Percentiles rank a stretch among this genome's conserved stretches.
These are phyloP conservation scores for Chlamydomonas urium DNA, from an alignment of 139 green algal species.

Conservation along the genomic window DNA sequence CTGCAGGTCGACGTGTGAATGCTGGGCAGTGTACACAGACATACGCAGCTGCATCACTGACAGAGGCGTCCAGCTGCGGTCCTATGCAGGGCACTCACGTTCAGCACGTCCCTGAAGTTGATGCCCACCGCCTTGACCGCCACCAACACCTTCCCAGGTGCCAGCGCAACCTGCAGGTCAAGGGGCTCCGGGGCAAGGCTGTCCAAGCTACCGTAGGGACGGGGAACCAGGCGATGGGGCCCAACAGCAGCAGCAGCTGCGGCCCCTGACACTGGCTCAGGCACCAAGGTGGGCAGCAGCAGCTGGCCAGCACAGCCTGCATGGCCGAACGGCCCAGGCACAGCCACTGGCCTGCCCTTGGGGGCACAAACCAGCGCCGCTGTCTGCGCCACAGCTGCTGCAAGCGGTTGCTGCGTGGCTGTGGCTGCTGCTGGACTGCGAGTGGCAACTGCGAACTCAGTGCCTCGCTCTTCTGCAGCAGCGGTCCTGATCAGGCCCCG, in stretches of 20 bases:
- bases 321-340: no score
- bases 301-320: constrained; percentile 8
- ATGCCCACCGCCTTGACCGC: constrained; percentile 72
- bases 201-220: constrained; percentile 22
- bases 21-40: no score
- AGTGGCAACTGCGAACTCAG: not conserved
- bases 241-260: not conserved
- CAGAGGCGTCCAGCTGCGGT: not conserved
- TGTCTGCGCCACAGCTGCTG: not conserved
- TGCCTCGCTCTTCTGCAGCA: constrained; percentile 7
- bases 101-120: constrained; percentile 84
- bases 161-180: not conserved
- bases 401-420: not conserved
- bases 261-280: not conserved
- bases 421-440: not conserved
- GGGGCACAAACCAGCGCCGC: no score
- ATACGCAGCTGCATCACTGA: not conserved
- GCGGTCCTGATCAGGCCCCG: constrained; percentile 12
- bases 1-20: no score
- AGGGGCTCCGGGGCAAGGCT: constrained; percentile 21
- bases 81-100: constrained; percentile 56
- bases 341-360: no score
- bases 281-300: not conserved
- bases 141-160: constrained; percentile 3
- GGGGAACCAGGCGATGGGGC: constrained; percentile 30